These are phyloP conservation scores for Rehmannia glutinosa DNA, from an alignment of 257 asterid genomes.

Conservation along the genomic window DNA sequence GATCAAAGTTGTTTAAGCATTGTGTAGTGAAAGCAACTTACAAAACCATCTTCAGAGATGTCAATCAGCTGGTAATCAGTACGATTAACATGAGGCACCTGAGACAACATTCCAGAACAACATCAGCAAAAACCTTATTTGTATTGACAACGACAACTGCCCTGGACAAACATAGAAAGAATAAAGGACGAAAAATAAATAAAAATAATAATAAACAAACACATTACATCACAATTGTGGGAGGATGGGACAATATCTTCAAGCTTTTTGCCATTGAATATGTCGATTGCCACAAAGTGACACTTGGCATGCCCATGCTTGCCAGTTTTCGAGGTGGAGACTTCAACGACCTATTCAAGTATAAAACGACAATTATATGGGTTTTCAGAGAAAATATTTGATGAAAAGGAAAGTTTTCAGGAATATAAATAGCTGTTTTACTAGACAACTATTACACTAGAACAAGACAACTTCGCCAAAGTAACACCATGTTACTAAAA, in stretches of 20 bases:
- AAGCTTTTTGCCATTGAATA: conserved; percentile 52
- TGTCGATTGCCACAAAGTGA: conserved; percentile 62
- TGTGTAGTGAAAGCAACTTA: conserved; percentile 38
- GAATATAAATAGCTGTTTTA: too few species aligned
- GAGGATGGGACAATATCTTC: conserved; percentile 71
- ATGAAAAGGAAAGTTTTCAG: neutral
- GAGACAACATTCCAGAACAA: conserved; percentile 13
- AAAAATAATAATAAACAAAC: conserved; percentile 17
- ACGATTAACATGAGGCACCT: conserved; percentile 67
- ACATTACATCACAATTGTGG: too few species aligned
- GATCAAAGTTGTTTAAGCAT: too few species aligned
- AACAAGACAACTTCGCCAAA: too few species aligned
- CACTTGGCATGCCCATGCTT: conserved; percentile 69
- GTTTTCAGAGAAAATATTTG: neutral
- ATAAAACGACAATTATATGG: neutral
- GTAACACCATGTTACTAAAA: too few species aligned
- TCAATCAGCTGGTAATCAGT: conserved; percentile 58
- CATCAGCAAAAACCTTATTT: neutral
- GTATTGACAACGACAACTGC: neutral
- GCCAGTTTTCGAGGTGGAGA: conserved; percentile 62
- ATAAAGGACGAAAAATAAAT: neutral
- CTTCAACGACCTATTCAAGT: too few species aligned
- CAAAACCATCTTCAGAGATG: too few species aligned
- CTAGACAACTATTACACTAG: too few species aligned
- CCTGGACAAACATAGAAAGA: neutral